phyloP scores from a whole-genome alignment of 139 green algal genomes.

The Chlorella sp. region DNA sequence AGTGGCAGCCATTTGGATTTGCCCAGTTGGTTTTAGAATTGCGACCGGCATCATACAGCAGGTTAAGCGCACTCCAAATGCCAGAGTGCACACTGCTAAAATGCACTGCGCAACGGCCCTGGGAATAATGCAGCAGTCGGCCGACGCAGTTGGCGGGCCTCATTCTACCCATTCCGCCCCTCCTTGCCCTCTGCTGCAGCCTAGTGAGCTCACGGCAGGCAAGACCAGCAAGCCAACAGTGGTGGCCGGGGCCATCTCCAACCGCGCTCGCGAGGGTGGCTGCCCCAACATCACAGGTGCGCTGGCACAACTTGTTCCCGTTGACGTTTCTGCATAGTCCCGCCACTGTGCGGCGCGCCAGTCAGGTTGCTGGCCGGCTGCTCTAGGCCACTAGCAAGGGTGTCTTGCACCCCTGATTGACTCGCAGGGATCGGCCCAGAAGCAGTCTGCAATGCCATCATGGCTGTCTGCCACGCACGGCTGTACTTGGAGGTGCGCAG shows the following conservation, averaged over 20 bases:
- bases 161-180: not conserved
- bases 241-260: constrained; percentile 46
- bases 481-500: constrained; percentile 39
- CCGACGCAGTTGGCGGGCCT: not conserved
- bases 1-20: no score
- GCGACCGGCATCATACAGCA: no score
- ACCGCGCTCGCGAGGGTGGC: constrained; percentile 25
- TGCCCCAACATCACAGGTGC: constrained; percentile 37
- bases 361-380: no score
- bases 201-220: constrained; percentile 36
- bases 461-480: constrained; percentile 44
- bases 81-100: no score
- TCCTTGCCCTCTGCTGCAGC: not conserved
- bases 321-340: no score
- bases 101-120: no score
- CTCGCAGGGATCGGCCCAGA: constrained; percentile 49
- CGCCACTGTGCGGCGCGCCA: no score
- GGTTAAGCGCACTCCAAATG: no score
- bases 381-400: no score
- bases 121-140: no score
- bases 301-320: not conserved
- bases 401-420: no score
- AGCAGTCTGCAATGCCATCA: constrained; percentile 45
- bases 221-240: constrained; percentile 41
- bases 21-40: not conserved